These are phyloP conservation scores for Thuidium tamariscinum DNA, from an alignment of 225 moss, liverwort and hornwort genomes.

Conservation along the genomic window DNA sequence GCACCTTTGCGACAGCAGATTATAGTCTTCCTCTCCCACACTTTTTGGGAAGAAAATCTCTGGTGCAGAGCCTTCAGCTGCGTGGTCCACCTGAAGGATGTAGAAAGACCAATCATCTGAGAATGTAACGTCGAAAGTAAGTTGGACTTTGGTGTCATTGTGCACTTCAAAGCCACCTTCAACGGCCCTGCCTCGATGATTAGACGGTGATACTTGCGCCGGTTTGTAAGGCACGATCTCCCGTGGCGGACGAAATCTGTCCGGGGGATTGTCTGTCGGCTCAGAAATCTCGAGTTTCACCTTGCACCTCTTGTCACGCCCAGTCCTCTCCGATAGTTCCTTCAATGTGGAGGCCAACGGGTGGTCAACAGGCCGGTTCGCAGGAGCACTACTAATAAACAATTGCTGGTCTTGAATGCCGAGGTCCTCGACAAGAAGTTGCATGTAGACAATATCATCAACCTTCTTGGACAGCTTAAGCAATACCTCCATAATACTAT, in stretches of 20 bases:
- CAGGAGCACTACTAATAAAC: not conserved
- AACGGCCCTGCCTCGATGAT: not conserved
- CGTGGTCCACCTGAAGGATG: not conserved
- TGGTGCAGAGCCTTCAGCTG: not conserved
- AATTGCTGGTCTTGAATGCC: not conserved
- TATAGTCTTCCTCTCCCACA: not conserved
- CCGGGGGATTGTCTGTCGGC: not conserved
- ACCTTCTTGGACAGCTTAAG: not conserved
- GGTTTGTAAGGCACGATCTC: not conserved
- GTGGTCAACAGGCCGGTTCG: not conserved
- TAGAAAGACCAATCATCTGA: not conserved
- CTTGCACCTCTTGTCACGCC: not conserved
- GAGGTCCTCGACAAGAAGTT: not conserved
- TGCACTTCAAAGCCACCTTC: not conserved
- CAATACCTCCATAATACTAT: not conserved
- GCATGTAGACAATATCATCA: not conserved
- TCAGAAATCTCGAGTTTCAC: not conserved
- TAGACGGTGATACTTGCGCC: not conserved
- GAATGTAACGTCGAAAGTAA: not conserved
- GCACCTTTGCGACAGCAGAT: not conserved
- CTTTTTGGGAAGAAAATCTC: not conserved
- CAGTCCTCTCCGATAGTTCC: not conserved
- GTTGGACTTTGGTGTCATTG: not conserved
- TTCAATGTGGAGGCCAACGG: not conserved
- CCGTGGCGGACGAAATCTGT: not conserved